Evolutionary conservation across 2,329 filamentous ascomycete genomes (phyloP).

Genomic region (Sarocladiaceae sp.): DNA sequence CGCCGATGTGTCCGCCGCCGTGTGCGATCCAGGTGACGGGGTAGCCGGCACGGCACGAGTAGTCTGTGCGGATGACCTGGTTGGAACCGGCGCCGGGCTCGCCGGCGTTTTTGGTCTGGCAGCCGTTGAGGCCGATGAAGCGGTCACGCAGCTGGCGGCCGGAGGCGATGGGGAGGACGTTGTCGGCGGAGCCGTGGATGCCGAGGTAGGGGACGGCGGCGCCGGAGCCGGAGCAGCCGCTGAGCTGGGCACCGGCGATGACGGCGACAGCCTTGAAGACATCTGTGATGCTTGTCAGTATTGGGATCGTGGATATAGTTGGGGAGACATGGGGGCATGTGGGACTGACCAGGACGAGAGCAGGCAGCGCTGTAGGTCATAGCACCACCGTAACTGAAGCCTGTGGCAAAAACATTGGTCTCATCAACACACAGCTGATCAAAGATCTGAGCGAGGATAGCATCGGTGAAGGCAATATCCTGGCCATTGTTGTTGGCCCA

Average conservation of each 20-base stretch:
- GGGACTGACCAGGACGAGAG: constrained; percentile 23
- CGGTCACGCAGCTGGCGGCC: constrained; percentile 30
- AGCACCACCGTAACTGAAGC: constrained; percentile 38
- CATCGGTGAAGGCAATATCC: constrained; percentile 33
- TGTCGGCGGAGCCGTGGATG: constrained; percentile 32
- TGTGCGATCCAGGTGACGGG: constrained; percentile 25
- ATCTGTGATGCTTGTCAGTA: not conserved
- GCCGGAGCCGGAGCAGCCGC: constrained; percentile 29
- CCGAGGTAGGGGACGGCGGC: constrained; percentile 32
- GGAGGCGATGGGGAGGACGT: constrained; percentile 25
- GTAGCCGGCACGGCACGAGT: constrained; percentile 19
- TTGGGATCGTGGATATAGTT: not conserved
- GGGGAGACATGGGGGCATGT: not conserved
- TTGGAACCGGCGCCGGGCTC: constrained; percentile 15
- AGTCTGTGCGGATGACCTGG: constrained; percentile 20
- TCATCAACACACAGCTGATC: constrained; percentile 35
- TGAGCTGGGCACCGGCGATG: constrained; percentile 25
- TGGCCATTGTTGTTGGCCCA: constrained; percentile 36
- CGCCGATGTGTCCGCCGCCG: constrained; percentile 19
- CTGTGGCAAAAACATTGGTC: constrained; percentile 33
- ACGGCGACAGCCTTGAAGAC: constrained; percentile 32
- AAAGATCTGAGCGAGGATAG: constrained; percentile 30
- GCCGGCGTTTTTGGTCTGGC: constrained; percentile 19
- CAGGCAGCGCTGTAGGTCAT: constrained; percentile 37
- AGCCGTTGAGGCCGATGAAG: constrained; percentile 31